Base-by-base conservation (phyloP, 106 monocot genomes). In the Dactylorhiza incarnata region DNA sequence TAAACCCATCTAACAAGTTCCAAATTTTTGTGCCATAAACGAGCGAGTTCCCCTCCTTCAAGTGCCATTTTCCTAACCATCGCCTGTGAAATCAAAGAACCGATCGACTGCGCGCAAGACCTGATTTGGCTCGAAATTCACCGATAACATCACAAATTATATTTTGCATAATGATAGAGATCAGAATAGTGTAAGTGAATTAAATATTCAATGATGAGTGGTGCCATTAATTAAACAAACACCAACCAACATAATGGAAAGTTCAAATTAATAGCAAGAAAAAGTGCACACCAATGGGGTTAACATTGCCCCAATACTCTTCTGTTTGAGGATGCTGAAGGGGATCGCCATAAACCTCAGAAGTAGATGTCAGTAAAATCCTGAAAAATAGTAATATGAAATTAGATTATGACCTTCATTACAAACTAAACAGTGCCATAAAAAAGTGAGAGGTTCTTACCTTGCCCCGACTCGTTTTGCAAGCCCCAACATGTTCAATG, bases 231-330 rank as follows among this genome's bases (percentile, higher is more conserved):
- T 26, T 24, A 65, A 29, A 65, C 11, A 65, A 65, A 14, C 26
- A 29, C 26, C 29, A 29, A 65, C 65, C 9, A 37, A 65, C 26
- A 11, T 26, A n/a, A 65, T 0, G 5, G 10, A 67, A 69, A 46
- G 0, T 46, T 15, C 0, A 69, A 69, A 19, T 12, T 17, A 45
- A 69, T 45, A 69, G 69, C 12, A 69, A 44, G 45, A 45, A 45
- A 16, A 45, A n/a, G n/a, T 20, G 49, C 66, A 56, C 82, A 94
- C 97, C 97, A 77, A 94, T 97, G 69, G 97, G 97, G 73, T 97
- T 97, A 29, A 97, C 97, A 86, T 97, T 97, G 61, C 93, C 97
- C 97, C 97, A 97, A 49, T 97, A 97, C 16, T 89, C 93, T 79
- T 97, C 97, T 22, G 77, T 93, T 78, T 97, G 97, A 46, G 97